Conservation (phyloP, 805 yeast genomes). For the Kockiozyma suomiensis region DNA sequence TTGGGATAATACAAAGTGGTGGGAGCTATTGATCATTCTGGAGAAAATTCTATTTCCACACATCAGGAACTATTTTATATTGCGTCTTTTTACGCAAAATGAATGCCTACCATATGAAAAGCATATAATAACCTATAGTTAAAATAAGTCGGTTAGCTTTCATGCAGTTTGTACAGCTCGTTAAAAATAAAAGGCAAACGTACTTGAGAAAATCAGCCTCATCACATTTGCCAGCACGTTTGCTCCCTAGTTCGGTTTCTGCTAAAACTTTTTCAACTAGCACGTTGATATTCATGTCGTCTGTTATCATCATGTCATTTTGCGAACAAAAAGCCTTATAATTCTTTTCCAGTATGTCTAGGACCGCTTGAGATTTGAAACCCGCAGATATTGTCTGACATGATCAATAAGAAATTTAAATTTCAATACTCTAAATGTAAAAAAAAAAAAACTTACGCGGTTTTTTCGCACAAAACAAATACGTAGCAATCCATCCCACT, state of each 20-base stretch:
- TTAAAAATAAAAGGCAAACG: slow-evolving; percentile 1
- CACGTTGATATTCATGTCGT: slow-evolving; percentile 46
- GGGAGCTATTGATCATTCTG: no score
- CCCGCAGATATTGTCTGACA: slow-evolving; percentile 78
- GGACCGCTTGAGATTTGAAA: slow-evolving; percentile 77
- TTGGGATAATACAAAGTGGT: no score
- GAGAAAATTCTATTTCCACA: no score
- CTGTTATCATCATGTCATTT: slow-evolving; percentile 47
- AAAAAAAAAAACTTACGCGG: slow-evolving; percentile 44
- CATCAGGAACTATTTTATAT: no score
- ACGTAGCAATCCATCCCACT: slow-evolving; percentile 95
- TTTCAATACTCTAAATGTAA: background rate
- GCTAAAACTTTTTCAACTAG: slow-evolving; percentile 73
- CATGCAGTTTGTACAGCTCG: no score
- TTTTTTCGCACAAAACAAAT: slow-evolving; percentile 92
- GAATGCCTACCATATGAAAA: slow-evolving; percentile 96
- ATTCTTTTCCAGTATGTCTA: slow-evolving; percentile 82
- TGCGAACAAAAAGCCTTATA: slow-evolving; percentile 75
- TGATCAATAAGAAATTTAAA: background rate
- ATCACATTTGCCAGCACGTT: slow-evolving; percentile 91
- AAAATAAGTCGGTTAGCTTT: background rate
- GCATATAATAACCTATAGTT: slow-evolving; percentile 63
- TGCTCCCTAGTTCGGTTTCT: slow-evolving; percentile 79
- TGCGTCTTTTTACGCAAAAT: slow-evolving; percentile 66
- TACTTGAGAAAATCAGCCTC: slow-evolving; percentile 81